These are phyloP conservation scores for Verbena officinalis DNA, from an alignment of 257 asterid genomes.

Conservation along the genomic window DNA sequence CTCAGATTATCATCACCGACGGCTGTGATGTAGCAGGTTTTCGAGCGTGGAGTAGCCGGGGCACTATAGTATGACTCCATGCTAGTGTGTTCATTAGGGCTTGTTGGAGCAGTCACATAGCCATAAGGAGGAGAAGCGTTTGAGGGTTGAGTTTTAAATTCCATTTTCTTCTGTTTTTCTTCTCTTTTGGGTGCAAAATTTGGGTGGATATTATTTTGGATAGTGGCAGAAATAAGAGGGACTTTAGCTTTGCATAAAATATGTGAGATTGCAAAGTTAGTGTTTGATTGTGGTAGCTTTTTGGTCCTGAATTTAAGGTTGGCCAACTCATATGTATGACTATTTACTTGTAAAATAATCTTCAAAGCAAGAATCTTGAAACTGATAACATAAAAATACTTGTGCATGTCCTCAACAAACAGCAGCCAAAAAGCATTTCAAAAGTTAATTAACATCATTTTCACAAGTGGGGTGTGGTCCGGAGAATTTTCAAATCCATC, in stretches of 20 bases:
- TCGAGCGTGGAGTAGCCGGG: constrained; percentile 49
- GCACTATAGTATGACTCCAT: constrained; percentile 53
- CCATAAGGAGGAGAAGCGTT: constrained; percentile 34
- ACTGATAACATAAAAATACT: constrained; percentile 35
- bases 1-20: neutral
- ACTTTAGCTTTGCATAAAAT: neutral
- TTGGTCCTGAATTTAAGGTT: constrained; percentile 61
- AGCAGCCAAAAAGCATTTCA: constrained; percentile 26
- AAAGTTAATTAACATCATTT: constrained; percentile 26
- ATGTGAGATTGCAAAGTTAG: constrained; percentile 13
- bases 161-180: too few species aligned
- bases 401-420: constrained; percentile 40
- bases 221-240: constrained; percentile 38
- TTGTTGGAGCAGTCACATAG: constrained; percentile 51
- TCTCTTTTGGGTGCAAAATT: constrained; percentile 16
- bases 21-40: neutral
- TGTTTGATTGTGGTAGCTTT: constrained; percentile 21
- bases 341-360: constrained; percentile 42
- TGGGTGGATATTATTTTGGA: too few species aligned
- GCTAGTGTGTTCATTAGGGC: constrained; percentile 41
- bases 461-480: constrained; percentile 27
- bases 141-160: constrained; percentile 30
- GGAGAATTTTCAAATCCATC: constrained; percentile 19
- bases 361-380: constrained; percentile 39
- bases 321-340: constrained; percentile 42